A percentile compares a stretch with the other conserved stretches of the same genome.
Conservation (phyloP, 352 stramenopile genomes). For the Elongisporangium undulatum region DNA sequence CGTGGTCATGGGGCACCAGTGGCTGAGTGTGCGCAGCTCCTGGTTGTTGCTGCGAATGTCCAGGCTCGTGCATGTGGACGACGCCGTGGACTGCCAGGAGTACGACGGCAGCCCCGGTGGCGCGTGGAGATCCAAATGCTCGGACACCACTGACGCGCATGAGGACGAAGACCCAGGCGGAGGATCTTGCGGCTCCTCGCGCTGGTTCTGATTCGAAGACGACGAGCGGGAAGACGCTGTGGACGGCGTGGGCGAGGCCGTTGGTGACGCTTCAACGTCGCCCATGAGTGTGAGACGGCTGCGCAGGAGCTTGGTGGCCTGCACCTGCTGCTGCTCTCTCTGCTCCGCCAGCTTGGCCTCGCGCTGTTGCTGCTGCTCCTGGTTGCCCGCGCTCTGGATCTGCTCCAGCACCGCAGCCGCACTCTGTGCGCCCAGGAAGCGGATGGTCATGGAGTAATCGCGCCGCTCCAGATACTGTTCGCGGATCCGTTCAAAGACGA, state of each 20-base stretch:
- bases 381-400: conserved; percentile 24
- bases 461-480: conserved; percentile 36
- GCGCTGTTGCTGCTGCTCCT: conserved; percentile 16
- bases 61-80: neutral
- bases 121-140: neutral
- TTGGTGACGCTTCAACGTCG: conserved; percentile 5
- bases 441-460: conserved; percentile 41
- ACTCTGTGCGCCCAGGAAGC: conserved; percentile 49
- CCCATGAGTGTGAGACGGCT: conserved; percentile 27
- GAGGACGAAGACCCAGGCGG: neutral
- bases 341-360: conserved; percentile 22
- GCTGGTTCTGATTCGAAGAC: conserved; percentile 6
- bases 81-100: neutral
- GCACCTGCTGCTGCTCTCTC: conserved; percentile 36
- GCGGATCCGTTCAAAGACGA: conserved; percentile 52
- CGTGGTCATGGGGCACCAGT: conserved; percentile 65
- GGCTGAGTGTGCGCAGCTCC: conserved; percentile 15
- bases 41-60: conserved; percentile 11
- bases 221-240: conserved; percentile 1
- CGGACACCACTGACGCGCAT: neutral
- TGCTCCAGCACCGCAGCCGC: conserved; percentile 47
- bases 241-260: conserved; percentile 3
- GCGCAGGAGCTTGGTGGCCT: conserved; percentile 46
- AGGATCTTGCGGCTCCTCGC: conserved; percentile 1
- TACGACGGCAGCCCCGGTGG: neutral